These are phyloP conservation scores for Picochlorum sp. DNA, from an alignment of 139 green algal species.

Conservation along the genomic window DNA sequence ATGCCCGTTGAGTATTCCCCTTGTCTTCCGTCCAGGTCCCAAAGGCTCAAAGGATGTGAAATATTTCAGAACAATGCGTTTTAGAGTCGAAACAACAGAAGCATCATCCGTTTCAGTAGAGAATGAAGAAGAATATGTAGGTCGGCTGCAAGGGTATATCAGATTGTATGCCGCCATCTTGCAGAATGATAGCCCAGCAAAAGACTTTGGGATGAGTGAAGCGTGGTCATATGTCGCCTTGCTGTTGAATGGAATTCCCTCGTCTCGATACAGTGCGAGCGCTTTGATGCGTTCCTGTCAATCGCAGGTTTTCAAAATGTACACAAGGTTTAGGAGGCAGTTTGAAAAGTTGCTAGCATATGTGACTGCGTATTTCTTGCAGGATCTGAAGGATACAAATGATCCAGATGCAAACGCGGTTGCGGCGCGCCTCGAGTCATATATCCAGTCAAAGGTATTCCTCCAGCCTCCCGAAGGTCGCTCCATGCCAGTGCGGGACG, in stretches of 20 bases:
- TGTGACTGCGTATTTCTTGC: constrained; percentile 40
- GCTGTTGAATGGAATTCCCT: constrained; percentile 53
- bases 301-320: constrained; percentile 53
- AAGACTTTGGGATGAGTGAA: constrained; percentile 37
- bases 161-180: constrained; percentile 55
- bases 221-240: constrained; percentile 50
- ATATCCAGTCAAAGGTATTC: constrained; percentile 28
- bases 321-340: constrained; percentile 36
- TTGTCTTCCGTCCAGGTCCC: constrained; percentile 20
- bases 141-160: constrained; percentile 40
- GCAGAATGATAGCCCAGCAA: constrained; percentile 39
- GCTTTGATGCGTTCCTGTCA: constrained; percentile 53
- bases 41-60: constrained; percentile 15
- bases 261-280: constrained; percentile 44
- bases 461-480: constrained; percentile 37
- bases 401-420: constrained; percentile 35
- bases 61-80: constrained; percentile 32
- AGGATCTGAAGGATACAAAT: constrained; percentile 22
- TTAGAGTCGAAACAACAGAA: constrained; percentile 18
- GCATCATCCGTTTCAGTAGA: constrained; percentile 13
- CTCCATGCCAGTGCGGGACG: constrained; percentile 43
- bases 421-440: constrained; percentile 37
- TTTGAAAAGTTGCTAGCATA: constrained; percentile 50
- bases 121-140: constrained; percentile 36
- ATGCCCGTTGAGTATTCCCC: constrained; percentile 41